Evolutionary conservation across 2,329 filamentous ascomycete genomes (phyloP).

Genomic region (Claviceps quebecensis): DNA sequence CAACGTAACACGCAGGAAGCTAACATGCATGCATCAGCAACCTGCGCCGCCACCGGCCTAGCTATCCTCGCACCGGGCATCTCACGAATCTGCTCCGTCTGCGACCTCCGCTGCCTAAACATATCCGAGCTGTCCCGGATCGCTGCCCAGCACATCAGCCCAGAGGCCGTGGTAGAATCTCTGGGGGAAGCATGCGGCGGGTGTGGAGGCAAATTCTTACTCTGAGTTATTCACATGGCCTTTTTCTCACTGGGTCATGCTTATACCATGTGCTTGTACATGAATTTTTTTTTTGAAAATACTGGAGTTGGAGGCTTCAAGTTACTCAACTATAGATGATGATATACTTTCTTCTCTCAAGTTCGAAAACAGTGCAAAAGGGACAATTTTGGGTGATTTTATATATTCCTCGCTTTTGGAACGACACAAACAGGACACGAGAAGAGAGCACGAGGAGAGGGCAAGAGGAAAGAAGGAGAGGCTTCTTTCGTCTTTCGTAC

Average conservation of each 20-base stretch:
- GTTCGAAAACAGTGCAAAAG: too few species aligned
- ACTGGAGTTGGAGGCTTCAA: too few species aligned
- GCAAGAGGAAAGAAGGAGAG: too few species aligned
- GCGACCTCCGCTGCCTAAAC: constrained; percentile 35
- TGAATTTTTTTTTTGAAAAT: too few species aligned
- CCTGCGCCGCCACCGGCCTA: constrained; percentile 38
- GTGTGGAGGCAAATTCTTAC: constrained; percentile 29
- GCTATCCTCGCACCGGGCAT: constrained; percentile 40
- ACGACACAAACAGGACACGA: too few species aligned
- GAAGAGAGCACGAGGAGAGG: too few species aligned
- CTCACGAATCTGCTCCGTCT: constrained; percentile 41
- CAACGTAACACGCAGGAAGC: background rate
- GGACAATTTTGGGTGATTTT: too few species aligned
- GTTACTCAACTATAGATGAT: too few species aligned
- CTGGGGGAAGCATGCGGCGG: constrained; percentile 24
- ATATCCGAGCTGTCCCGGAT: constrained; percentile 25
- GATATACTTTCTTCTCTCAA: too few species aligned
- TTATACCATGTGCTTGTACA: too few species aligned
- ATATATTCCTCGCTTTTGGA: too few species aligned
- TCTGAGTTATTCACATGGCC: constrained; percentile 1
- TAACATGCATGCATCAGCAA: constrained; percentile 21
- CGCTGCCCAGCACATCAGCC: constrained; percentile 17
- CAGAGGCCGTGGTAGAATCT: constrained; percentile 15
- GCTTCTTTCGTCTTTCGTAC: too few species aligned
- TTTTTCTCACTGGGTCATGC: background rate